phyloP scores from a whole-genome alignment of 2,329 filamentous ascomycete genomes.

The Colletotrichum orbiculare region DNA sequence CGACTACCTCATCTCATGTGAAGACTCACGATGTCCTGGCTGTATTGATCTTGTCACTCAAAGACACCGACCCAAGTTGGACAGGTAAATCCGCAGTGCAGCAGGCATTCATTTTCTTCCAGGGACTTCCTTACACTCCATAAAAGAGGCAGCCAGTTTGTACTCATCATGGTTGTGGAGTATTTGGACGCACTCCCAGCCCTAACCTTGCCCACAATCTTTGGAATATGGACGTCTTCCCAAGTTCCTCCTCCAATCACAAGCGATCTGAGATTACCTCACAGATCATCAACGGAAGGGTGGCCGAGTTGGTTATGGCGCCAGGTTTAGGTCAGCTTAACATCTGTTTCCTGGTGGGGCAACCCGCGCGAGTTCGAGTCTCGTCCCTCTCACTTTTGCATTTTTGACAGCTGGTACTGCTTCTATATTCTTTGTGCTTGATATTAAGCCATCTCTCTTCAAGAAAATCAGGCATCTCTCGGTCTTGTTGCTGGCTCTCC shows the following conservation, averaged over 20 bases:
- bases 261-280: neutral
- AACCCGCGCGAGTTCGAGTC: conserved; percentile 37
- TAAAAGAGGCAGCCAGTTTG: neutral
- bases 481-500: no score
- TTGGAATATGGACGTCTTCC: neutral
- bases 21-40: no score
- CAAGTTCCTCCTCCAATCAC: neutral
- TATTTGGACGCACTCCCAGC: neutral
- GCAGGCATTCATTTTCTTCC: no score
- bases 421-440: neutral
- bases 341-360: conserved; percentile 37
- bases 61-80: no score
- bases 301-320: conserved; percentile 38
- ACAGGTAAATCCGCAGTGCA: no score
- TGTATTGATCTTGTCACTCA: no score
- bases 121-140: no score
- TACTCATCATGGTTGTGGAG: no score
- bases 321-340: conserved; percentile 36
- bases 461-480: no score
- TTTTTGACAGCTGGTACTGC: neutral
- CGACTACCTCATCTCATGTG: no score
- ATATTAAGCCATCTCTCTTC: neutral
- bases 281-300: conserved; percentile 19
- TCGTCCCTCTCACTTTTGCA: conserved; percentile 29
- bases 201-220: conserved; percentile 16